Conservation (phyloP, 495 filamentous ascomycete genomes). For the Saxispiralis lemnorum region DNA sequence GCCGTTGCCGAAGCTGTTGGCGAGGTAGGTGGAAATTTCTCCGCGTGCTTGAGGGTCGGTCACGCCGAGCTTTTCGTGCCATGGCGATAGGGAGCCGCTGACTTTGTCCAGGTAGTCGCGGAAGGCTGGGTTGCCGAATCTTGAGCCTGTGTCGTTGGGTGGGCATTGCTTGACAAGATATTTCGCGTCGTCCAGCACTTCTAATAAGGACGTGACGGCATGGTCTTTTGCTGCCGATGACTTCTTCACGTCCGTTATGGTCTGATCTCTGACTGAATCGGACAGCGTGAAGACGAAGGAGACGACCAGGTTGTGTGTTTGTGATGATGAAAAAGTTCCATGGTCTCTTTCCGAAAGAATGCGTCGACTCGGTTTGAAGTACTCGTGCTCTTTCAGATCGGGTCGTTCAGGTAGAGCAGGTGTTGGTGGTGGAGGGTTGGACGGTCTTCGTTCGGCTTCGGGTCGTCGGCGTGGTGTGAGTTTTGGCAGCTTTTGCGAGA, state of each 20-base stretch:
- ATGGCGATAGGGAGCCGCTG: conserved; percentile 30
- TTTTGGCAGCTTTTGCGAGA: conserved; percentile 17
- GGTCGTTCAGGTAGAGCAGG: conserved; percentile 54
- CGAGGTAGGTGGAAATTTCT: conserved; percentile 65
- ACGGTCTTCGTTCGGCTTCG: conserved; percentile 9
- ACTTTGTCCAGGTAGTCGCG: conserved; percentile 63
- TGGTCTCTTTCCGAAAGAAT: conserved; percentile 72
- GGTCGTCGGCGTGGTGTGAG: conserved; percentile 18
- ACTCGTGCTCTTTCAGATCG: conserved; percentile 41
- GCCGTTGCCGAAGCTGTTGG: conserved; percentile 67
- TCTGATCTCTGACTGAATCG: conserved; percentile 59
- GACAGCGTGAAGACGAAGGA: conserved; percentile 75
- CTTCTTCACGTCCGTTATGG: conserved; percentile 47
- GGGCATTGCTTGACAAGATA: conserved; percentile 47
- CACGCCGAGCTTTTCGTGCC: conserved; percentile 32
- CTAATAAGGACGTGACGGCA: conserved; percentile 44
- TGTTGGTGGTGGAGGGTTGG: conserved; percentile 39
- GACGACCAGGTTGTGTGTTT: conserved; percentile 57
- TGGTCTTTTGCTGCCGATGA: conserved; percentile 30
- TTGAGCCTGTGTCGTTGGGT: conserved; percentile 67
- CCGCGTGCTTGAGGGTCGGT: conserved; percentile 34
- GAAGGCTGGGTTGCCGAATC: conserved; percentile 90
- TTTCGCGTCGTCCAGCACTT: conserved; percentile 50
- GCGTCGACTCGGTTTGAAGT: conserved; percentile 48
- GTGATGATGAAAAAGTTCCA: conserved; percentile 59